Base-by-base conservation (phyloP, 225 moss, liverwort and hornwort species). In the Marchantia paleacea region DNA sequence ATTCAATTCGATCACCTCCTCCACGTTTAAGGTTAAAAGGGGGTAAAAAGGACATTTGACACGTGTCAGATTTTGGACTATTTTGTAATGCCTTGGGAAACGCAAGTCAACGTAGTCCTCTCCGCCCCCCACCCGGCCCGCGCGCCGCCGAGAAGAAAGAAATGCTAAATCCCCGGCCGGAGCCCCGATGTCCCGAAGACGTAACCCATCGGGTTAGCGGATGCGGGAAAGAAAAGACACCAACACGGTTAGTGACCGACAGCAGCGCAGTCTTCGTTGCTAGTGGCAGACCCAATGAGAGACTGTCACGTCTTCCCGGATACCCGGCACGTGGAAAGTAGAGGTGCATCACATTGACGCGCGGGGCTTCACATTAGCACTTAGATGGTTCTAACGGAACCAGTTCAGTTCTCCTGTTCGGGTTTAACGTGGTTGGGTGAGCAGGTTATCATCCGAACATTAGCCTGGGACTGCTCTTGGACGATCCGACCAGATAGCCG, bases 101-200 rank as follows among this genome's bases (percentile, higher is more conserved):
- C 52, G 20, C 71, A 80, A 80, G 84, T 84, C 84, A 84, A 84
- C 84, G 84, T 80, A 84, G 76, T 84, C 80, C 80, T 65, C 75
- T 16, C 76, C 61, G 7, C 60, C n/a, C 76, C 60, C 53, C 24
- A 28, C 57, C 31, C 76, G 31, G 25, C 58, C 47, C 47, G 66
- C 19, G 30, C 60, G 60, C 61, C 60, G 69, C 12, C 47, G 71
- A 25, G 30, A 30, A 47, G 47, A 63, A 30, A 47, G 47, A 63
- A 57, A 55, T 53, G 79, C 55, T 30, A 50, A 14, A 62, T 62
- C n/a, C 62, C 62, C n/a, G 62, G 62, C 62, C 62, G n/a, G 62
- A 24, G 62, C 62, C n/a, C 18, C 7, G 60, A 7, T 60, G 16
- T 7, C 60, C 39, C 52, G 78, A 16, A 78, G 78, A 78, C 78